These are phyloP conservation scores for Hortiboletus flavorubellus DNA, from an alignment of 768 basidiomycete species.

Conservation along the genomic window DNA sequence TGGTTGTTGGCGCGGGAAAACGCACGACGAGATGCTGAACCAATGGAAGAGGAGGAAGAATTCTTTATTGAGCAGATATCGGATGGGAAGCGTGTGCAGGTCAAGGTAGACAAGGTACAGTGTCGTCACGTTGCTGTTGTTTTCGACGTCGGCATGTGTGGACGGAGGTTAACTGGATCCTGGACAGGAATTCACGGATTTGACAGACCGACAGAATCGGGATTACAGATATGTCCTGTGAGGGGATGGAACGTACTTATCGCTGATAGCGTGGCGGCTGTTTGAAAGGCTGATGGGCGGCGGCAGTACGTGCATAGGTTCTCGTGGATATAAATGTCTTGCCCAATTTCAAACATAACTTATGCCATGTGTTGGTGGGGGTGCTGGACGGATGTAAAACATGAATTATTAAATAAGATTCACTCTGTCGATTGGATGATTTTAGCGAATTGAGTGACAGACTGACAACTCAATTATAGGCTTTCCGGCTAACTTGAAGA, in stretches of 20 bases:
- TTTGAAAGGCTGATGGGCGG: neutral
- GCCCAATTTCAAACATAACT: too few relatives aligned
- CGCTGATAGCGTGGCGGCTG: neutral
- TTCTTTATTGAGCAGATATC: constrained; percentile 53
- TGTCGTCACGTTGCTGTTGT: neutral
- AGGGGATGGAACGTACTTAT: constrained; percentile 1
- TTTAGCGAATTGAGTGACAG: neutral
- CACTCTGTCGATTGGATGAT: neutral
- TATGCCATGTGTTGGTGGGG: neutral
- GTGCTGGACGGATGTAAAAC: neutral
- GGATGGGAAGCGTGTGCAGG: constrained; percentile 51
- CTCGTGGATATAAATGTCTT: neutral
- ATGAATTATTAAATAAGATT: neutral
- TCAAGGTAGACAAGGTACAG: constrained; percentile 63
- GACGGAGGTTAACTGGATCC: neutral
- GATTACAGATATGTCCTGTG: constrained; percentile 72
- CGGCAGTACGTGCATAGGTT: neutral
- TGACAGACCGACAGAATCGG: constrained; percentile 69
- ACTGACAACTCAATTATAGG: too few relatives aligned
- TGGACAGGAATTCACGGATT: constrained; percentile 61
- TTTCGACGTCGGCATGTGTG: neutral
- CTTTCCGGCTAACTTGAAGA: too few relatives aligned
- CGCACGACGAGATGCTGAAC: constrained; percentile 56
- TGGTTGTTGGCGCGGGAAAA: constrained; percentile 57
- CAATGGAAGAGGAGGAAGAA: constrained; percentile 55